Conservation (phyloP, 805 yeast genomes). For the Phaffomyces antillensis region DNA sequence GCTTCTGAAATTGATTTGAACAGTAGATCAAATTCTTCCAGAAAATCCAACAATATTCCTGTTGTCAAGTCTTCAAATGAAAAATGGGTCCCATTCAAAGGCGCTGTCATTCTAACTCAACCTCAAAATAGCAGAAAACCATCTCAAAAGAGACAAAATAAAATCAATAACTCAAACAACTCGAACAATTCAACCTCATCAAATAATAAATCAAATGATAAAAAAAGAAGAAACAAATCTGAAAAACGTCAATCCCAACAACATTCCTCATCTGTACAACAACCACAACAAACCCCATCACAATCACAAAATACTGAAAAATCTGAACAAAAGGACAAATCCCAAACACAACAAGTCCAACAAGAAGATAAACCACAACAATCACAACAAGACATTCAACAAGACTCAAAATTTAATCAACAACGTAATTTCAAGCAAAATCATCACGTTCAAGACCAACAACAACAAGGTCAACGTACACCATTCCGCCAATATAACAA, state of each 20-base stretch:
- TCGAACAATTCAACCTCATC: background rate
- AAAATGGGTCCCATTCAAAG: slow-evolving; percentile 70
- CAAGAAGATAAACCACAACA: slow-evolving; percentile 7
- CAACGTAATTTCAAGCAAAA: slow-evolving; percentile 17
- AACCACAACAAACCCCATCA: slow-evolving; percentile 6
- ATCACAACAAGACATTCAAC: background rate
- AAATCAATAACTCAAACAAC: slow-evolving; percentile 6
- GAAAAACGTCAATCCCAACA: slow-evolving; percentile 15
- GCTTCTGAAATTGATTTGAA: slow-evolving; percentile 24
- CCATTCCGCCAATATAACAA: slow-evolving; percentile 20
- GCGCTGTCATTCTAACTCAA: slow-evolving; percentile 38
- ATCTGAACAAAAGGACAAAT: slow-evolving; percentile 1
- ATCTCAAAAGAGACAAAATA: slow-evolving; percentile 18
- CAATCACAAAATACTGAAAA: background rate
- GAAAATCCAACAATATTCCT: slow-evolving; percentile 7
- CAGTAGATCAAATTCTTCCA: background rate
- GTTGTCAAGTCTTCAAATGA: slow-evolving; percentile 33
- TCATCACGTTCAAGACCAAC: slow-evolving; percentile 13
- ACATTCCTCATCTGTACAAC: background rate
- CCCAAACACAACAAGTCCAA: slow-evolving; percentile 6
- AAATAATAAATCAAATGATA: slow-evolving; percentile 11
- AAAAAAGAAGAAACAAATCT: slow-evolving; percentile 22
- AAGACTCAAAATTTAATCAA: slow-evolving; percentile 3
- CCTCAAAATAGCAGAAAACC: slow-evolving; percentile 7
- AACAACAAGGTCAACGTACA: slow-evolving; percentile 7